Conservation (phyloP, 345 rosid species). For the Arabidopsis thaliana region TAIR10.1 NC_003076.8:24083501-24084000, state of each 20-base stretch:
- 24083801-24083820: constrained; percentile 18
- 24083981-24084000: constrained; percentile 48
- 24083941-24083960: constrained; percentile 37
- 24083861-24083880: not conserved
- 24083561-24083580: constrained; percentile 61
- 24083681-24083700: constrained; percentile 46
- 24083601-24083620: constrained; percentile 47
- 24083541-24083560: constrained; percentile 7
- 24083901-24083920: constrained; percentile 40
- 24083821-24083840: constrained; percentile 19
- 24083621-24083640: constrained; percentile 75
- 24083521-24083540: constrained; percentile 48
- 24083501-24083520: constrained; percentile 45
- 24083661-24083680: constrained; percentile 18
- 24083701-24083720: constrained; percentile 40
- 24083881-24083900: constrained; percentile 31
- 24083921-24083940: constrained; percentile 20
- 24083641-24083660: constrained; percentile 5
- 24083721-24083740: constrained; percentile 35
- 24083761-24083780: constrained; percentile 28
- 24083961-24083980: constrained; percentile 49
- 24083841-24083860: not conserved
- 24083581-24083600: constrained; percentile 52
- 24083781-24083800: constrained; percentile 21
- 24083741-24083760: constrained; percentile 43